Percentiles rank a stretch among this genome's conserved stretches.
Conservation (phyloP, 2,329 filamentous ascomycete species). For the Knoxdaviesia capensis region DNA sequence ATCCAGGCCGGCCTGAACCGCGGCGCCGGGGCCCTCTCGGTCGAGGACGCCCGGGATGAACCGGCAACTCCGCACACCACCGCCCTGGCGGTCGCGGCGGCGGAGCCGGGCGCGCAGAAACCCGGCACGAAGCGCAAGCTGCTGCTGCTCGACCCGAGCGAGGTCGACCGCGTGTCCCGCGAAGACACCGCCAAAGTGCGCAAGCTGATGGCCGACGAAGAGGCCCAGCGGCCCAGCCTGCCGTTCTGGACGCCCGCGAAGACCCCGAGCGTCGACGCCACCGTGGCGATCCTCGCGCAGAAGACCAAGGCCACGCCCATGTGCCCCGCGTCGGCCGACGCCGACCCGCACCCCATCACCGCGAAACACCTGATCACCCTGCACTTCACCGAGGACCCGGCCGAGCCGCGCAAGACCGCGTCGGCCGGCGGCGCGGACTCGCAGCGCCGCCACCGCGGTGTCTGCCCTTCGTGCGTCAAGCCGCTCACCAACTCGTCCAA, state of each 20-base stretch:
- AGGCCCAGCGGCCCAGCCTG: slow-evolving; percentile 44
- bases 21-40: slow-evolving; percentile 6
- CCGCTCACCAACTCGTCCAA: slow-evolving; percentile 62
- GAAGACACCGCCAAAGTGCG: slow-evolving; percentile 52
- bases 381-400: slow-evolving; percentile 52
- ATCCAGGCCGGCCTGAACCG: slow-evolving; percentile 51
- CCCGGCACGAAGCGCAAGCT: slow-evolving; percentile 49
- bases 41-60: not conserved
- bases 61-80: too few relatives aligned
- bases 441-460: slow-evolving; percentile 16
- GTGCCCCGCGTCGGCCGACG: slow-evolving; percentile 54
- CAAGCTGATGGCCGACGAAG: slow-evolving; percentile 52
- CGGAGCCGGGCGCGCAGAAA: not conserved
- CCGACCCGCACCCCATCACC: slow-evolving; percentile 52
- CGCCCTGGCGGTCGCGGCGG: not conserved
- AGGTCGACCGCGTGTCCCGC: slow-evolving; percentile 47
- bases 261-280: slow-evolving; percentile 34
- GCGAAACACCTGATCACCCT: slow-evolving; percentile 60
- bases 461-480: slow-evolving; percentile 78
- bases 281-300: slow-evolving; percentile 34
- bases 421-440: not conserved
- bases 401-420: slow-evolving; percentile 6
- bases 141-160: slow-evolving; percentile 51
- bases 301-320: slow-evolving; percentile 46
- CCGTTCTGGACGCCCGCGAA: slow-evolving; percentile 87